A percentile compares a stretch with the other conserved stretches of the same genome.
These are phyloP conservation scores for Conoideocrella luteorostrata DNA, from an alignment of 2,329 filamentous ascomycete species.

Conservation along the genomic window DNA sequence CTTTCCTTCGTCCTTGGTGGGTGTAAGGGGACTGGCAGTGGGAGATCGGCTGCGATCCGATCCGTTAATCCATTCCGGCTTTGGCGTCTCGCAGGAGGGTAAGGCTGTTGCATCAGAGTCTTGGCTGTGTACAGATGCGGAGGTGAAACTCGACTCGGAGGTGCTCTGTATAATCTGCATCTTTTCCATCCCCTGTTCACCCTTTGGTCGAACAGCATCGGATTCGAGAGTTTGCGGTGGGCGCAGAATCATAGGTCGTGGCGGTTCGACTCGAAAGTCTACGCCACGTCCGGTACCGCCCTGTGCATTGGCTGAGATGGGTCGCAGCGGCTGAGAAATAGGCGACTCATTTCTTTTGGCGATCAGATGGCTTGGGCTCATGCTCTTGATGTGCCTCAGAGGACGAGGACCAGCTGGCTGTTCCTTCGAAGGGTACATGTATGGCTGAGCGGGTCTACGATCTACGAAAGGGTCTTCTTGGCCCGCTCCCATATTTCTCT, in stretches of 20 bases:
- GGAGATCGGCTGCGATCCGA: slow-evolving; percentile 7
- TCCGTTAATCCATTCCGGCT: slow-evolving; percentile 6
- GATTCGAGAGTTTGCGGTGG: slow-evolving; percentile 8
- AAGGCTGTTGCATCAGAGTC: slow-evolving; percentile 15
- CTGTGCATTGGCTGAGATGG: slow-evolving; percentile 1
- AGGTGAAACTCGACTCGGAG: slow-evolving; percentile 19
- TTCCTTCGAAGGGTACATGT: slow-evolving; percentile 3
- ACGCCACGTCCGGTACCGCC: neutral
- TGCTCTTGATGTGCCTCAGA: slow-evolving; percentile 14
- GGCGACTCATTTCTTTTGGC: neutral
- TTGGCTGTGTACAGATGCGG: slow-evolving; percentile 18
- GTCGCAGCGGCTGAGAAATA: neutral
- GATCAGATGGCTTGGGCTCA: slow-evolving; percentile 14
- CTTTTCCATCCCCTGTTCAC: neutral
- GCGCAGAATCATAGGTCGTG: slow-evolving; percentile 5
- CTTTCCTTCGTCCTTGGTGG: neutral
- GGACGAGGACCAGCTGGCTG: slow-evolving; percentile 12
- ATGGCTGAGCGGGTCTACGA: neutral
- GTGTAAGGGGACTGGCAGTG: slow-evolving; percentile 9
- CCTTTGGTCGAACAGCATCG: slow-evolving; percentile 14
- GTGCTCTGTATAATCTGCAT: slow-evolving; percentile 5
- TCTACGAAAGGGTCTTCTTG: slow-evolving; percentile 28
- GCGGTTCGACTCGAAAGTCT: slow-evolving; percentile 1
- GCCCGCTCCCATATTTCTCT: neutral
- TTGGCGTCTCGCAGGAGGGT: slow-evolving; percentile 11